phyloP scores from a whole-genome alignment of 768 basidiomycete species.

The Clitopilus passeckerianus region DNA sequence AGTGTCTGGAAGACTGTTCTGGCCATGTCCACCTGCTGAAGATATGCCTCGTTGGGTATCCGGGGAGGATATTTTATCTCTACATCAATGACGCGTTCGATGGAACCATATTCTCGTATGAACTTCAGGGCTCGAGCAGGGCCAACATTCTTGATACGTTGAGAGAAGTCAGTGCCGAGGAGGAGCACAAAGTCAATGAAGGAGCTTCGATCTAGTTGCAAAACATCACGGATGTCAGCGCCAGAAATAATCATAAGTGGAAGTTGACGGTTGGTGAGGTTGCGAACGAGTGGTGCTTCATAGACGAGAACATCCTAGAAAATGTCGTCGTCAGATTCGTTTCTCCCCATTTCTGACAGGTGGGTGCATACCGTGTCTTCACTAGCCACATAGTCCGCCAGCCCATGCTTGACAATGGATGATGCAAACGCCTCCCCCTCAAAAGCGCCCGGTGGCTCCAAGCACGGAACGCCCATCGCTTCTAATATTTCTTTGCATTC shows the following conservation, averaged over 20 bases:
- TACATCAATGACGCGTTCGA: constrained; percentile 60
- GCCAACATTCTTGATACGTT: constrained; percentile 79
- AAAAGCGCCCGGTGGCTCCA: constrained; percentile 61
- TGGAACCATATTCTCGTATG: constrained; percentile 65
- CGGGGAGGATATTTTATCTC: constrained; percentile 49
- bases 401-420: constrained; percentile 65
- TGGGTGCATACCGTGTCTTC: constrained; percentile 70
- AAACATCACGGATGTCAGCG: constrained; percentile 48
- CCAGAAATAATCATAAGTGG: constrained; percentile 68
- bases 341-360: background rate
- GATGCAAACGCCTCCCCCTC: constrained; percentile 89
- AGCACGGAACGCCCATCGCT: constrained; percentile 80
- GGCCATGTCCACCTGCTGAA: constrained; percentile 59
- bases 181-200: constrained; percentile 86
- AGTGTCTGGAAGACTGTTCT: constrained; percentile 60
- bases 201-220: constrained; percentile 49
- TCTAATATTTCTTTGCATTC: constrained; percentile 65
- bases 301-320: constrained; percentile 76
- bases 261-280: constrained; percentile 54
- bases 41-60: constrained; percentile 43
- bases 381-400: constrained; percentile 84
- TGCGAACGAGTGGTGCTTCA: constrained; percentile 77
- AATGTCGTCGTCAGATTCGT: background rate
- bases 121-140: constrained; percentile 73
- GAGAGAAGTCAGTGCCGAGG: constrained; percentile 87